Conservation (phyloP, 2,329 filamentous ascomycete species). For the Fusarium acutatum region DNA sequence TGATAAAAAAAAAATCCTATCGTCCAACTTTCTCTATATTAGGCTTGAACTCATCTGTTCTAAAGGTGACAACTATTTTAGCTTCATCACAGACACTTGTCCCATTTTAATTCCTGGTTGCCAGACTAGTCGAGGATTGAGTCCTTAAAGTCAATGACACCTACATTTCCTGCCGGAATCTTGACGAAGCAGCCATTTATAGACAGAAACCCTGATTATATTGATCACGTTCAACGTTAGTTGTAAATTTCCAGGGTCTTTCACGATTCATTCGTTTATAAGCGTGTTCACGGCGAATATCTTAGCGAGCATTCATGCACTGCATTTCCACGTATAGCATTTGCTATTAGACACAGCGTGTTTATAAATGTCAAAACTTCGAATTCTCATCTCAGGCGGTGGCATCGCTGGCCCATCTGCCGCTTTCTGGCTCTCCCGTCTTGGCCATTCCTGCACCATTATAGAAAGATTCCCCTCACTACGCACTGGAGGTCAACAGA, state of each 20-base stretch:
- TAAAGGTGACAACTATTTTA: background rate
- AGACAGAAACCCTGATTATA: background rate
- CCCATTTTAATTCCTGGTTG: background rate
- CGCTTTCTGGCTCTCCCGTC: conserved; percentile 52
- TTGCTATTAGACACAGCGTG: background rate
- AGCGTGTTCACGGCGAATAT: background rate
- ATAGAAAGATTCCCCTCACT: conserved; percentile 51
- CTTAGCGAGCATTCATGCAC: background rate
- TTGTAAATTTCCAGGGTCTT: background rate
- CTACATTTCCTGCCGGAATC: background rate
- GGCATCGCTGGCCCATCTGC: conserved; percentile 56
- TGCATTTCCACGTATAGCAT: too few species aligned
- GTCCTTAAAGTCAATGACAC: conserved; percentile 17
- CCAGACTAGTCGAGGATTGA: background rate
- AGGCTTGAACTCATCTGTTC: background rate
- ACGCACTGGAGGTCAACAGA: conserved; percentile 53
- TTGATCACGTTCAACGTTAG: background rate
- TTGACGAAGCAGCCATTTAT: background rate
- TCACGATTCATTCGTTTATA: background rate
- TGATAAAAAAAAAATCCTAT: background rate
- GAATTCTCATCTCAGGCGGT: conserved; percentile 58
- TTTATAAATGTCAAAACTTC: conserved; percentile 43
- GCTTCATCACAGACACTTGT: background rate
- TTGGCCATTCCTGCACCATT: conserved; percentile 52
- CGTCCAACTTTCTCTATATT: background rate